Percentiles rank a stretch among this genome's conserved stretches.
Evolutionary conservation across 106 monocot species (phyloP).

Genomic region (Dendrobium huoshanense): DNA sequence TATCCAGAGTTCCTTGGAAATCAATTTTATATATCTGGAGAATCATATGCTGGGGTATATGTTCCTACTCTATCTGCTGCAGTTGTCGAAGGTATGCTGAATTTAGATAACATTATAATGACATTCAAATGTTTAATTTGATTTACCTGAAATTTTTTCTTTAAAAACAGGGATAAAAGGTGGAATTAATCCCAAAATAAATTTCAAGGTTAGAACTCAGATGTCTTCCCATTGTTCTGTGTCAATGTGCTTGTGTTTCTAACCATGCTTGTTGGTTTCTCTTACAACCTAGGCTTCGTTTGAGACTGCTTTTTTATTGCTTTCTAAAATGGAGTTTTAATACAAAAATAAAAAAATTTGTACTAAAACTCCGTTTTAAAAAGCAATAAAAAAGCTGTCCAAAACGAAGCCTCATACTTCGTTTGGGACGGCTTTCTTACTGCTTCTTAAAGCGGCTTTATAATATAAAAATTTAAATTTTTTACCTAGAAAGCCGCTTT

Average conservation of each 20-base stretch:
- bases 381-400: too few relatives aligned
- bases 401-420: too few relatives aligned
- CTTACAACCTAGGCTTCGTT: too few relatives aligned
- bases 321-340: too few relatives aligned
- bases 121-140: neutral
- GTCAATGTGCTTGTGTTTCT: neutral
- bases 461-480: too few relatives aligned
- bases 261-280: too few relatives aligned
- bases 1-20: conserved; percentile 83
- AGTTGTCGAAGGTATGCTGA: conserved; percentile 60
- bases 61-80: conserved; percentile 78
- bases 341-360: too few relatives aligned
- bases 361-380: too few relatives aligned
- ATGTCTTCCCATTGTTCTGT: neutral
- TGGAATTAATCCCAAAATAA: conserved; percentile 54
- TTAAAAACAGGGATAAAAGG: conserved; percentile 45
- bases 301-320: too few relatives aligned
- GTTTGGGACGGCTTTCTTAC: too few relatives aligned
- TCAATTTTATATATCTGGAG: conserved; percentile 79
- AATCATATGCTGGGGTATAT: conserved; percentile 93
- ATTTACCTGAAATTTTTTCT: neutral
- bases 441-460: too few relatives aligned
- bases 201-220: conserved; percentile 64
- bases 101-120: neutral
- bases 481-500: too few relatives aligned